Base-by-base conservation (phyloP, 2,329 filamentous ascomycete genomes). In the Neonectria ditissima region DNA sequence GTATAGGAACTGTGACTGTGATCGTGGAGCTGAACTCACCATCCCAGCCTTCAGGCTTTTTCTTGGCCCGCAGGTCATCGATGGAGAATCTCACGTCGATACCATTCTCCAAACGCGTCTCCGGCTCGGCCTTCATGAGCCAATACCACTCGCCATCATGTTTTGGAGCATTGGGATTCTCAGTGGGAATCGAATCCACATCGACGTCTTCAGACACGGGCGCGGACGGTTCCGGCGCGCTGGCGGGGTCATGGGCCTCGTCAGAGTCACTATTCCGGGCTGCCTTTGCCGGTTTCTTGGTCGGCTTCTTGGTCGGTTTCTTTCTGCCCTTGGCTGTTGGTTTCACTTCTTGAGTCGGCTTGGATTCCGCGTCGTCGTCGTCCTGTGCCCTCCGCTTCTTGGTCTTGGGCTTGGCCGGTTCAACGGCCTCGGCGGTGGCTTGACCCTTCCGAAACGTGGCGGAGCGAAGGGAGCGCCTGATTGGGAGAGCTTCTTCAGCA, bases 1-100 rank as follows among this genome's bases (percentile, higher is more conserved):
- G 3, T 7, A 2, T 20, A 22, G 26, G 2, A 1, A 3, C 18
- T 5, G 24, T 26, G 24, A 6, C 24, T 26, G 24, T 26, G 24
- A 6, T 6, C 6, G 24, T 4, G 5, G 30, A 39, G 14, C 20
- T 28, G 4, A 26, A 62, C 87, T 75, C 80, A 92, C 93, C 96
- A 79, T 97, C 92, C 96, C 96, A 99, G 1, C 92, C 90, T 75
- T 98, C 95, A 2, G 95, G 93, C 72, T 87, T 86, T 1, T 83
- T 89, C 73, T 88, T 91, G 1, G 87, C 86, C 14, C 87, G 86
- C 37, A 99, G 81, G 76, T 98, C 94, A 73, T 98, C 94, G 73
- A 99, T 97, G 1, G 94, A 97, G 80, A 98, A 99, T 69, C 89
- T 91, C 48, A 97, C 93, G 75, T 98, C 94, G 54, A 92, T 83